These are phyloP conservation scores for Fusarium cyanostomum DNA, from an alignment of 2,329 filamentous ascomycete genomes.

Conservation along the genomic window DNA sequence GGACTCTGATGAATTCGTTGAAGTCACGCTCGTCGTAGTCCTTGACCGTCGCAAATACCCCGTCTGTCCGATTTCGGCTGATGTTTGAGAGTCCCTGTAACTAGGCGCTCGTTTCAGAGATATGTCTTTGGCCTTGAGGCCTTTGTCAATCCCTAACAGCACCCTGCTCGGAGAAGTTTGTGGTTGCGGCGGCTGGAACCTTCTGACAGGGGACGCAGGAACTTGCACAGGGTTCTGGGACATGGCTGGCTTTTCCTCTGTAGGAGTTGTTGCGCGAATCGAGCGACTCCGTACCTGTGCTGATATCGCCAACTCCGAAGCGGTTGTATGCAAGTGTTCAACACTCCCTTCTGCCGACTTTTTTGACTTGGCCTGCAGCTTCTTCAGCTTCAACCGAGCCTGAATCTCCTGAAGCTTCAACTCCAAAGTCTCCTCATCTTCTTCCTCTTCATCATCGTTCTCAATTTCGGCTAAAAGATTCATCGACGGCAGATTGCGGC, in stretches of 20 bases:
- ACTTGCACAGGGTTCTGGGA: conserved; percentile 69
- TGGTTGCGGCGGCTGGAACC: conserved; percentile 59
- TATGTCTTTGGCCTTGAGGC: conserved; percentile 80
- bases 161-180: conserved; percentile 82
- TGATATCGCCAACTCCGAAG: conserved; percentile 40
- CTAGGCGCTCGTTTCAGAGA: conserved; percentile 80
- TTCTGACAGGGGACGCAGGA: conserved; percentile 76
- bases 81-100: conserved; percentile 45
- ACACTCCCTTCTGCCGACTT: conserved; percentile 31
- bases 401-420: conserved; percentile 89
- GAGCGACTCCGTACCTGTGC: conserved; percentile 29
- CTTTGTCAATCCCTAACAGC: conserved; percentile 89
- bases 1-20: conserved; percentile 40
- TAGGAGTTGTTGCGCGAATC: conserved; percentile 42
- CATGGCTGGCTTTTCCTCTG: conserved; percentile 32
- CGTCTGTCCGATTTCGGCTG: conserved; percentile 27
- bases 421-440: conserved; percentile 90
- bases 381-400: conserved; percentile 86
- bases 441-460: conserved; percentile 72
- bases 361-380: conserved; percentile 66
- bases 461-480: conserved; percentile 49
- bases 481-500: conserved; percentile 37
- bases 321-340: conserved; percentile 25
- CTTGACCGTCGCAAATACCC: conserved; percentile 58
- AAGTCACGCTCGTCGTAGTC: conserved; percentile 47